Evolutionary conservation across 192 early-diverging fungal species (phyloP).

Genomic region (Linnemannia zychae): DNA sequence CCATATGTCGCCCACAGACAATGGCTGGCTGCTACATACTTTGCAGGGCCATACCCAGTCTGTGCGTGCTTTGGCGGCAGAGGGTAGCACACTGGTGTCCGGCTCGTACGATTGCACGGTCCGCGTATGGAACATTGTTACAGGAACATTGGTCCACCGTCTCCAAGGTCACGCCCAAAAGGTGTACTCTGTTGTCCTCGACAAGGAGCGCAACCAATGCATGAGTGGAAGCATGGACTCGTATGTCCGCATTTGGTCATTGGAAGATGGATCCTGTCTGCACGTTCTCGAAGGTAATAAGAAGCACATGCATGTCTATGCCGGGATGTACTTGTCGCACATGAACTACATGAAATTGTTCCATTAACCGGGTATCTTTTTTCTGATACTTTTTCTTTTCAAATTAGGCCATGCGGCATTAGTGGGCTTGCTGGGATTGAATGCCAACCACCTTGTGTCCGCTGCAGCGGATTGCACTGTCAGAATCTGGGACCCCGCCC

Average conservation of each 20-base stretch:
- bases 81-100: conserved; percentile 88
- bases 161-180: conserved; percentile 92
- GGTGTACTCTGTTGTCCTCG: conserved; percentile 96
- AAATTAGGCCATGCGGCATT: conserved; percentile 89
- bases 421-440: conserved; percentile 92
- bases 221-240: conserved; percentile 97
- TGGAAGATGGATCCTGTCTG: conserved; percentile 83
- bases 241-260: conserved; percentile 93
- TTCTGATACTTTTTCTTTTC: neutral
- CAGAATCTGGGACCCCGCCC: conserved; percentile 88
- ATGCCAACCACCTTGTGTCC: conserved; percentile 88
- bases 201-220: conserved; percentile 83
- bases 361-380: neutral
- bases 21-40: conserved; percentile 79
- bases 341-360: neutral
- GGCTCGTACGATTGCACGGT: conserved; percentile 95
- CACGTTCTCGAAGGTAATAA: conserved; percentile 83
- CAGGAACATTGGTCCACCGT: conserved; percentile 75
- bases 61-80: conserved; percentile 93
- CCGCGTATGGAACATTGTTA: conserved; percentile 90
- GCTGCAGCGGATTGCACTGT: conserved; percentile 96
- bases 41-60: conserved; percentile 91
- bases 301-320: conserved; percentile 61
- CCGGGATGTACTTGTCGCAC: conserved; percentile 68
- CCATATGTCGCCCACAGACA: conserved; percentile 53